Evolutionary conservation across 2,329 filamentous ascomycete species (phyloP).

Genomic region (Aspergillus fischeri): DNA sequence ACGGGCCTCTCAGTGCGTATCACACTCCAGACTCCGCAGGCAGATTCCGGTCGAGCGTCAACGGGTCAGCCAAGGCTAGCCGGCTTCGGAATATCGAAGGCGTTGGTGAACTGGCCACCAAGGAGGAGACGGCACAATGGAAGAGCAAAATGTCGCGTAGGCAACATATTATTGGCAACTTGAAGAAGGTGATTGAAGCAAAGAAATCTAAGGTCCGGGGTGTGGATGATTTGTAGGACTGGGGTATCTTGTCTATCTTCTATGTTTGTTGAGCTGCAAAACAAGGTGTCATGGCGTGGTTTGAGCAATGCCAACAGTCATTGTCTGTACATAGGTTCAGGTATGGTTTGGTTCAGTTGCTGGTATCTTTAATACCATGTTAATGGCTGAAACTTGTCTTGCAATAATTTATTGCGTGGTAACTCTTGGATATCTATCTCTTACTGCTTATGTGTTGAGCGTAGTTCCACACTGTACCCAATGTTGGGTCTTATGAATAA

Average conservation of each 20-base stretch:
- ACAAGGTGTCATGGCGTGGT: constrained; percentile 2
- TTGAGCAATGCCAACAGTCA: background rate
- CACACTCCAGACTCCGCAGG: constrained; percentile 40
- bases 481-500: background rate
- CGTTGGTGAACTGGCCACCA: constrained; percentile 19
- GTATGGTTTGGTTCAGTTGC: background rate
- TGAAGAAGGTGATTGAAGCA: constrained; percentile 34
- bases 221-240: constrained; percentile 28
- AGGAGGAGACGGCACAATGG: constrained; percentile 32
- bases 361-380: background rate
- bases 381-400: background rate
- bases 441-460: background rate
- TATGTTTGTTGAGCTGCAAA: constrained; percentile 5
- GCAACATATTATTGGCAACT: constrained; percentile 30
- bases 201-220: constrained; percentile 32
- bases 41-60: constrained; percentile 34
- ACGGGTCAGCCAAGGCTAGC: constrained; percentile 30
- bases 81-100: constrained; percentile 30
- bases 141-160: constrained; percentile 34
- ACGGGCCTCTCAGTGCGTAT: constrained; percentile 31
- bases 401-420: too few relatives aligned
- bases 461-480: background rate
- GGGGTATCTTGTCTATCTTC: constrained; percentile 1
- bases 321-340: constrained; percentile 10
- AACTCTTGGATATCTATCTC: too few relatives aligned